phyloP scores from a whole-genome alignment of 257 asterid species.

The Primulina huaijiensis region DNA sequence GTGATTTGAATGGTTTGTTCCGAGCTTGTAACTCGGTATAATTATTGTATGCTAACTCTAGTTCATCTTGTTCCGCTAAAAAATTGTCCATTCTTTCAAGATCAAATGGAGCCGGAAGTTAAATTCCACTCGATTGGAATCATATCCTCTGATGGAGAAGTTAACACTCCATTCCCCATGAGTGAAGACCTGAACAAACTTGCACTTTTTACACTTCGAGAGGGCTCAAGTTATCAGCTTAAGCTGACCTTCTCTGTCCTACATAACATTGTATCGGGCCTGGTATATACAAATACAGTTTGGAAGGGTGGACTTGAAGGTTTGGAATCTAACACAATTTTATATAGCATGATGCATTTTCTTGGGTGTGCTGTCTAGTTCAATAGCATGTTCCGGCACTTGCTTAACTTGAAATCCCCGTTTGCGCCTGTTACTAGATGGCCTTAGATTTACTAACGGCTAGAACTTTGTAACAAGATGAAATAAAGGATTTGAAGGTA shows the following conservation, averaged over 20 bases:
- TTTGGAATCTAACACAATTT: constrained; percentile 21
- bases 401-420: no score
- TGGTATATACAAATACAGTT: constrained; percentile 66
- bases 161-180: constrained; percentile 57
- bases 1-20: constrained; percentile 56
- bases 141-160: constrained; percentile 62
- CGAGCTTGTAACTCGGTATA: background rate
- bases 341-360: background rate
- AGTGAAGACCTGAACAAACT: constrained; percentile 41
- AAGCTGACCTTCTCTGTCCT: constrained; percentile 68
- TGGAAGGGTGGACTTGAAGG: constrained; percentile 76
- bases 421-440: background rate
- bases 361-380: background rate
- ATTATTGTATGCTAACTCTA: background rate
- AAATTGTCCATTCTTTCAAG: constrained; percentile 30
- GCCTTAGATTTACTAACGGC: background rate
- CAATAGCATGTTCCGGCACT: background rate
- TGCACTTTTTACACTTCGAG: constrained; percentile 52
- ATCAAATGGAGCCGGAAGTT: constrained; percentile 71
- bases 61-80: constrained; percentile 4
- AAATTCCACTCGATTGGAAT: constrained; percentile 66
- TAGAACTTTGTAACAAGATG: background rate
- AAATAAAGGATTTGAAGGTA: background rate
- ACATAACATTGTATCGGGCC: constrained; percentile 77
- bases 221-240: constrained; percentile 63